Base-by-base conservation (phyloP, 441 rosid species). In the Dalechampia spathulata region DNA sequence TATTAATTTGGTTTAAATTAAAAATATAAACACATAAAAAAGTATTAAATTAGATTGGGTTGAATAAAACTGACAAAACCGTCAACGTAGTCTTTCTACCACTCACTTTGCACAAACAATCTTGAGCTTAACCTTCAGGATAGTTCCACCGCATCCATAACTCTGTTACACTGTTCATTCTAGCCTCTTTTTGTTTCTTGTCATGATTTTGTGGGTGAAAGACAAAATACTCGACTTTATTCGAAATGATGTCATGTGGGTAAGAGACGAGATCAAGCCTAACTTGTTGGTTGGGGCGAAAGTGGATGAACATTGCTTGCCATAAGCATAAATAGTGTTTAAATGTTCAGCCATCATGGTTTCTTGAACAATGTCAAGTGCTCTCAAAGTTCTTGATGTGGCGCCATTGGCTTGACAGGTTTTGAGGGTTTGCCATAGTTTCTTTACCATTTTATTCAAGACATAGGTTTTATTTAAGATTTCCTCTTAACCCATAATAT, bases 301-400 rank as follows among this genome's bases (percentile, higher is more conserved):
- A 12, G 96, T 92, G 19, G 98, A 92, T 9, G 97, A 92, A 74
- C 98, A 92, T 60, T 92, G 97, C 96, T 96, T 88, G 19, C 98
- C 98, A 4, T 96, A 92, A 62, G 89, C 90, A 13, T 89, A 92
- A 45, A 89, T 85, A 25, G 82, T 67, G 81, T 92, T 96, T 52
- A 89, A 67, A 75, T 84, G 83, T 65, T 83, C 86, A 60, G 91
- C 96, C 99, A 88, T 92, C 96, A 89, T 83, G 62, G 99, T 52
- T 14, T 86, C 97, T 54, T 92, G 94, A 53, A 89, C 94, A 5
- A 97, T 92, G 69, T 86, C 96, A 26, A 86, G 87, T 2, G 99
- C 94, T 17, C 96, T 92, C 12, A 89, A 89, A 40, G 99, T 92
- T 50, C 96, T 81, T 13, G 98, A 88, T 14, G 98, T 79, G 5